Evolutionary conservation across 352 stramenopile species (phyloP).

Genomic region (Globisporangium carolinianum): DNA sequence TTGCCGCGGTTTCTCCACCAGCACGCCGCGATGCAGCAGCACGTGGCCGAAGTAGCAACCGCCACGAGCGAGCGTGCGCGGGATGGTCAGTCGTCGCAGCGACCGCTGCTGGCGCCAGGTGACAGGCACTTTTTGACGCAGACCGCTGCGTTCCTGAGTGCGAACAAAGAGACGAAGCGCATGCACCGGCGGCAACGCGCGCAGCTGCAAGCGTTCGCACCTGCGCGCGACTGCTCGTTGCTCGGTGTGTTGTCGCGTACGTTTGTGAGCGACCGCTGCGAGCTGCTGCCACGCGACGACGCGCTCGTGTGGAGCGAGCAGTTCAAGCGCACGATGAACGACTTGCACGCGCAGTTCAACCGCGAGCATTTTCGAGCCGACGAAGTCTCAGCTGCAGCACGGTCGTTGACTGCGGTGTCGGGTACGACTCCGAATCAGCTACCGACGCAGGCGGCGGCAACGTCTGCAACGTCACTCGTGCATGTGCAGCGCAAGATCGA

Average conservation of each 20-base stretch:
- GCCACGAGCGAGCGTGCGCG: neutral
- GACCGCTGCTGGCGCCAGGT: neutral
- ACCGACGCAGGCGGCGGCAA: neutral
- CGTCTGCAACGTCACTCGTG: constrained; percentile 1
- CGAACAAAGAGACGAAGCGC: constrained; percentile 80
- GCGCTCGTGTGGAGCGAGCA: constrained; percentile 44
- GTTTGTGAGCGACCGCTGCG: constrained; percentile 69
- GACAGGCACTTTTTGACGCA: constrained; percentile 43
- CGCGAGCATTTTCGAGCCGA: constrained; percentile 47
- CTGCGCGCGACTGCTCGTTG: constrained; percentile 68
- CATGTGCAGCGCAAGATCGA: constrained; percentile 80
- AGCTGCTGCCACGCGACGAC: constrained; percentile 59
- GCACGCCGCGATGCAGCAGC: constrained; percentile 4
- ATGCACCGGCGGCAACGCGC: constrained; percentile 69
- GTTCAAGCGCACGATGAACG: constrained; percentile 58
- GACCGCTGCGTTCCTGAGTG: constrained; percentile 55
- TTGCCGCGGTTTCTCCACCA: constrained; percentile 56
- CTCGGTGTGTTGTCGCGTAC: constrained; percentile 53
- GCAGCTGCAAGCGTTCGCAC: constrained; percentile 53
- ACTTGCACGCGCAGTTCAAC: constrained; percentile 70
- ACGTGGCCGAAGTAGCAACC: neutral
- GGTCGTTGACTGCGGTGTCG: too few relatives aligned
- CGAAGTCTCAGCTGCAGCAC: neutral
- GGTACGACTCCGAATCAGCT: too few relatives aligned
- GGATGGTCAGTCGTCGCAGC: neutral